phyloP scores from a whole-genome alignment of 257 asterid species.

The Solanum pimpinellifolium region DNA sequence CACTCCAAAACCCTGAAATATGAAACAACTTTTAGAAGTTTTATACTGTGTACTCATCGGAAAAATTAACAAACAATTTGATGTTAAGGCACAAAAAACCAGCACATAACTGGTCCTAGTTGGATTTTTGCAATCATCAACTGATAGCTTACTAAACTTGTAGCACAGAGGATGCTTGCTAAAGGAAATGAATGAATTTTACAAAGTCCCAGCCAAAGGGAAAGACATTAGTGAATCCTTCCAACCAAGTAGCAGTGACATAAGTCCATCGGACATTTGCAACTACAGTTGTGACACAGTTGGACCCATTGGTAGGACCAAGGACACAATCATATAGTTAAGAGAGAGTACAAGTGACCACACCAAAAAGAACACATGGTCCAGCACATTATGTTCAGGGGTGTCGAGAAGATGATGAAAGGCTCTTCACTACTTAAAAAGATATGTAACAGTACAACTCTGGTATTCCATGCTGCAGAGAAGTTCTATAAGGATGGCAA shows the following conservation, averaged over 20 bases:
- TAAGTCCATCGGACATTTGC: not conserved
- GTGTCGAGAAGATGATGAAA: not conserved
- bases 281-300: not conserved
- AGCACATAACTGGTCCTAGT: not conserved
- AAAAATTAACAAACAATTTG: not conserved
- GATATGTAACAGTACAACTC: not conserved
- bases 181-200: not conserved
- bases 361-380: not conserved
- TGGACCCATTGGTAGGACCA: not conserved
- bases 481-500: not conserved
- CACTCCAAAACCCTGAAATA: conserved; percentile 53
- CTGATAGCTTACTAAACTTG: not conserved
- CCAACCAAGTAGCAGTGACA: not conserved
- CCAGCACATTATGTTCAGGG: not conserved
- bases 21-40: not conserved
- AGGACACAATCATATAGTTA: not conserved
- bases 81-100: not conserved
- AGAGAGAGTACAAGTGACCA: not conserved
- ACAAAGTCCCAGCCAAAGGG: not conserved
- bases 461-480: not conserved
- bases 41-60: not conserved
- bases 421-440: not conserved
- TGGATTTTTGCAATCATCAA: not conserved
- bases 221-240: not conserved
- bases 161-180: not conserved